Percentiles rank a stretch among this genome's conserved stretches.
Conservation (phyloP, 192 early-diverging fungal species). For the Backusella morwellensis region DNA sequence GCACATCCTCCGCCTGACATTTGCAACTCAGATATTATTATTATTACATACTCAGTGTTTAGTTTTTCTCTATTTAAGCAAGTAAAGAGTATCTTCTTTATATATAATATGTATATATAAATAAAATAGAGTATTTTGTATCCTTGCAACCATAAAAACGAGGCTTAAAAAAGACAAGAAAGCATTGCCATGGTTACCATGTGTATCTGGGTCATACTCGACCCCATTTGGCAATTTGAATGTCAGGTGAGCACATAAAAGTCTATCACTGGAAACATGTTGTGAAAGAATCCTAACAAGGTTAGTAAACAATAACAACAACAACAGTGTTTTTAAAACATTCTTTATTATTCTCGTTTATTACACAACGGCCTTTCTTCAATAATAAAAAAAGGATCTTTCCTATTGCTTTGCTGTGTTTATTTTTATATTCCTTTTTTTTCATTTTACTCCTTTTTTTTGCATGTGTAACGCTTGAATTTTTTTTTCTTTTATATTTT, state of each 20-base stretch:
- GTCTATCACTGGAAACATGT: not conserved
- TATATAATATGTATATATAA: no score
- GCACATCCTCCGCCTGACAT: not conserved
- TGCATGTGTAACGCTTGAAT: not conserved
- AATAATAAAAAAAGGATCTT: not conserved
- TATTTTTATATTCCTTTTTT: constrained; percentile 6
- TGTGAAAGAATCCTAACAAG: not conserved
- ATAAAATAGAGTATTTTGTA: no score
- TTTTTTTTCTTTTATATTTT: not conserved
- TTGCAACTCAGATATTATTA: not conserved
- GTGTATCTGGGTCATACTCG: not conserved
- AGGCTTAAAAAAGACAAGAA: not conserved
- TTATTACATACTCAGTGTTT: not conserved
- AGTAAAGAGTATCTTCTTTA: not conserved
- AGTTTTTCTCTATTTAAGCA: not conserved
- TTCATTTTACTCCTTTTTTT: not conserved
- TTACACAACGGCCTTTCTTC: not conserved
- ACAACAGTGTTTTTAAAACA: not conserved
- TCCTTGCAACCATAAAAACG: no score
- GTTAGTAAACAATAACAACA: not conserved
- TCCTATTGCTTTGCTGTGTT: not conserved
- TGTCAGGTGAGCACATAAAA: not conserved
- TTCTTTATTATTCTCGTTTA: not conserved
- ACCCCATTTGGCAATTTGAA: not conserved
- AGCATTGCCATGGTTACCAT: not conserved